These are phyloP conservation scores for Alliaria petiolata DNA, from an alignment of 345 rosid species.

Conservation along the genomic window DNA sequence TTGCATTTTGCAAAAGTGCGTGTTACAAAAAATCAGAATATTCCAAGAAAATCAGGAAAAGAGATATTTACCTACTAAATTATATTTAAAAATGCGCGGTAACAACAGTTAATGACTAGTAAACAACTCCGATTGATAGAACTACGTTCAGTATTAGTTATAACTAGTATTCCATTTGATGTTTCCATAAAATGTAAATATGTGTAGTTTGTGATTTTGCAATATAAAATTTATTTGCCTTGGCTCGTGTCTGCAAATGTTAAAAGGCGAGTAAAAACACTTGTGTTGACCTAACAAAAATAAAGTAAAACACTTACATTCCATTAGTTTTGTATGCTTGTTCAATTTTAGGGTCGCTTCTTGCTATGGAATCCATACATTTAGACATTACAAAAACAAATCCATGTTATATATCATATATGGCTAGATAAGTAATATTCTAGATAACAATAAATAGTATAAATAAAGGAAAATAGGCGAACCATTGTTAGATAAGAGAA, in stretches of 20 bases:
- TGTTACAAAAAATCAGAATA: not conserved
- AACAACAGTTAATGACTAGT: no score
- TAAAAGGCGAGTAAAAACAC: not conserved
- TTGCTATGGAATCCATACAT: not conserved
- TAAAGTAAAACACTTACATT: not conserved
- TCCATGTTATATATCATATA: no score
- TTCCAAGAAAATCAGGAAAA: constrained; percentile 3
- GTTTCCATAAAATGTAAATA: not conserved
- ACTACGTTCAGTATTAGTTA: no score
- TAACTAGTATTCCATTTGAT: not conserved
- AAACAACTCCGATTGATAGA: no score
- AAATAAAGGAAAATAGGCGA: no score
- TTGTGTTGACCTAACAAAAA: not conserved
- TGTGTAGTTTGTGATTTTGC: no score
- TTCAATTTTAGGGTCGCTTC: not conserved
- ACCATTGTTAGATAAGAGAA: no score
- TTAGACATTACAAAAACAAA: not conserved
- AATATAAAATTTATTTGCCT: no score
- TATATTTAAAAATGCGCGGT: not conserved
- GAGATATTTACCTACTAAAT: not conserved
- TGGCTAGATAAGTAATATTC: no score
- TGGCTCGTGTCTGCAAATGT: not conserved
- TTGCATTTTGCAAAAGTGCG: constrained; percentile 9
- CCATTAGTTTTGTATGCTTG: not conserved
- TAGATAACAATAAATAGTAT: not conserved